Conservation (phyloP, 2,329 filamentous ascomycete species). For the Aspergillus tubingensis region DNA sequence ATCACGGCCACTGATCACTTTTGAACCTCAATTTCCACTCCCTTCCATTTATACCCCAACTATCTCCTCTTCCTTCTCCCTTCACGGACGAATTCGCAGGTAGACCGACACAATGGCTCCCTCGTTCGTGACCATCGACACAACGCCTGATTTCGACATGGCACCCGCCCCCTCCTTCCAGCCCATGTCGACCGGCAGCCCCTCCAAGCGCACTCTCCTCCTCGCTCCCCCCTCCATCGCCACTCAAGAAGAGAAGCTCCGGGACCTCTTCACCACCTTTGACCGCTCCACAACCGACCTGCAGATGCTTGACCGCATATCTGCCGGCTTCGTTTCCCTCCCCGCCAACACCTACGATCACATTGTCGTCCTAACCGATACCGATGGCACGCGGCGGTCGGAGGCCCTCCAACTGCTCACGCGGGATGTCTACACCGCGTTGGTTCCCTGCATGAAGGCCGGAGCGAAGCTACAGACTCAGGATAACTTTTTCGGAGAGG, state of each 20-base stretch:
- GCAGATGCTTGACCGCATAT: slow-evolving; percentile 95
- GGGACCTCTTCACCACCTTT: slow-evolving; percentile 68
- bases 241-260: slow-evolving; percentile 76
- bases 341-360: slow-evolving; percentile 77
- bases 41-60: background rate
- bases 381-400: slow-evolving; percentile 62
- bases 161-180: slow-evolving; percentile 34
- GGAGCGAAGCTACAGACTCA: slow-evolving; percentile 26
- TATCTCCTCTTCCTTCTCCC: background rate
- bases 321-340: slow-evolving; percentile 76
- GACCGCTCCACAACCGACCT: slow-evolving; percentile 79
- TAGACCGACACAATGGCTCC: slow-evolving; percentile 15
- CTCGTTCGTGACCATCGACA: slow-evolving; percentile 51
- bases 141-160: slow-evolving; percentile 54
- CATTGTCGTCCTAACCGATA: slow-evolving; percentile 79
- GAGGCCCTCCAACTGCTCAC: slow-evolving; percentile 68
- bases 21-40: background rate
- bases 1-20: background rate
- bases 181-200: slow-evolving; percentile 22
- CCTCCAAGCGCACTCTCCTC: slow-evolving; percentile 66
- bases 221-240: slow-evolving; percentile 90
- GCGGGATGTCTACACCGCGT: slow-evolving; percentile 66
- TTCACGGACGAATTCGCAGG: background rate
- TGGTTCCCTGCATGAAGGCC: slow-evolving; percentile 59
- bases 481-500: slow-evolving; percentile 21